These are phyloP conservation scores for Crucibulum laeve DNA, from an alignment of 768 basidiomycete species.

Conservation along the genomic window DNA sequence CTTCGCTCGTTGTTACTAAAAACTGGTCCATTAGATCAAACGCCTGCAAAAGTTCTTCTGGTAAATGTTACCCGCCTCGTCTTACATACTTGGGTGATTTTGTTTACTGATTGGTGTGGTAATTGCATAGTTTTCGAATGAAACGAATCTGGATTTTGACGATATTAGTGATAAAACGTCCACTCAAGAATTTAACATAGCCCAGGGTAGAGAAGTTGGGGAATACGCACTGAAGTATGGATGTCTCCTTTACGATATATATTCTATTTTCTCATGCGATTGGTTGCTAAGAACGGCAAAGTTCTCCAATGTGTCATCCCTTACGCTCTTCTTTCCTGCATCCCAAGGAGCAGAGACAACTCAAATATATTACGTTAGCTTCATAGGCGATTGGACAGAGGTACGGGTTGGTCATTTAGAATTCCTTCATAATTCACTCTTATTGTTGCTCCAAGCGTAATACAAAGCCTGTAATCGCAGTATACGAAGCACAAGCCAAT, in stretches of 20 bases:
- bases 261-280: not conserved
- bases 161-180: slow-evolving; percentile 60
- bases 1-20: slow-evolving; percentile 80
- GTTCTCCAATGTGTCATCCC: slow-evolving; percentile 74
- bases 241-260: not conserved
- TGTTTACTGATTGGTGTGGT: not conserved
- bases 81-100: not conserved
- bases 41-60: slow-evolving; percentile 66
- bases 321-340: slow-evolving; percentile 81
- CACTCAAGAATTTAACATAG: slow-evolving; percentile 69
- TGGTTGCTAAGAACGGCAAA: slow-evolving; percentile 62
- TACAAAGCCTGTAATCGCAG: slow-evolving; percentile 71
- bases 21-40: slow-evolving; percentile 75
- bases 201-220: slow-evolving; percentile 70
- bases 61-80: slow-evolving; percentile 32
- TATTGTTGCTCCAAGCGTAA: slow-evolving; percentile 51
- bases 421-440: not conserved
- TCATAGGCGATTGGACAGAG: slow-evolving; percentile 79
- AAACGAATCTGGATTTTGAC: slow-evolving; percentile 76
- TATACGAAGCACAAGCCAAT: slow-evolving; percentile 87
- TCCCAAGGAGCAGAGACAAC: slow-evolving; percentile 77
- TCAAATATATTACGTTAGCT: slow-evolving; percentile 80
- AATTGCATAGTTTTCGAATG: slow-evolving; percentile 81
- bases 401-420: slow-evolving; percentile 28
- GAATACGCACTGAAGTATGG: slow-evolving; percentile 81